Evolutionary conservation across 2,329 filamentous ascomycete species (phyloP).

Genomic region (Leptographium flavum): DNA sequence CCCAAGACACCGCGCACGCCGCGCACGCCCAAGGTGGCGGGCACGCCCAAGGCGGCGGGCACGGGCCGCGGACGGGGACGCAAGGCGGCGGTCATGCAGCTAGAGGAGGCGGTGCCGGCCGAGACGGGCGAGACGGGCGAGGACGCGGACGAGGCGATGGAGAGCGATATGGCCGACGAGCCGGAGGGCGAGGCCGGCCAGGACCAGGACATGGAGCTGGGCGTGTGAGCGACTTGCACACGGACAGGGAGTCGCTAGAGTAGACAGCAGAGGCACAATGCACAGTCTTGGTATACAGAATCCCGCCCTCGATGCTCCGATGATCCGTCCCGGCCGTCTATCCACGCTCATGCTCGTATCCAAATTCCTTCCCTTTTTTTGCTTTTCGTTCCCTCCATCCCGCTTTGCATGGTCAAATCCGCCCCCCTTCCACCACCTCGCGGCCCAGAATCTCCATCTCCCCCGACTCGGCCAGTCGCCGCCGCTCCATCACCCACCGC

Average conservation of each 20-base stretch:
- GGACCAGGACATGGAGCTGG: too few species aligned
- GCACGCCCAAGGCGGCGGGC: background rate
- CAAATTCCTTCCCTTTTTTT: too few species aligned
- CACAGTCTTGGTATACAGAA: too few species aligned
- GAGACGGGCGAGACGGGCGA: background rate
- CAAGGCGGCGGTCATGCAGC: background rate
- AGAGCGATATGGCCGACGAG: too few species aligned
- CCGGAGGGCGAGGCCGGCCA: too few species aligned
- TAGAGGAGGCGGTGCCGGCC: background rate
- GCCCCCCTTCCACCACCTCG: constrained; percentile 45
- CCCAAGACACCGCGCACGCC: background rate
- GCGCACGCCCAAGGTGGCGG: background rate
- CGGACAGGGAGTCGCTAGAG: too few species aligned
- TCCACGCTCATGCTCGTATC: too few species aligned
- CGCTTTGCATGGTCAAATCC: constrained; percentile 21
- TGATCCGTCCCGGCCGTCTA: too few species aligned
- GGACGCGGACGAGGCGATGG: background rate
- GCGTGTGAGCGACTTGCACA: too few species aligned
- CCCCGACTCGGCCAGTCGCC: constrained; percentile 50
- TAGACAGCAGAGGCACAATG: too few species aligned
- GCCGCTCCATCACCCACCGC: constrained; percentile 56
- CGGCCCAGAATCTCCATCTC: constrained; percentile 51
- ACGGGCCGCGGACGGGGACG: background rate
- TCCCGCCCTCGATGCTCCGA: too few species aligned
- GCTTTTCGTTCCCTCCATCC: too few species aligned